These are phyloP conservation scores for Talaromyces stipitatus DNA, from an alignment of 495 filamentous ascomycete species.

Conservation along the genomic window DNA sequence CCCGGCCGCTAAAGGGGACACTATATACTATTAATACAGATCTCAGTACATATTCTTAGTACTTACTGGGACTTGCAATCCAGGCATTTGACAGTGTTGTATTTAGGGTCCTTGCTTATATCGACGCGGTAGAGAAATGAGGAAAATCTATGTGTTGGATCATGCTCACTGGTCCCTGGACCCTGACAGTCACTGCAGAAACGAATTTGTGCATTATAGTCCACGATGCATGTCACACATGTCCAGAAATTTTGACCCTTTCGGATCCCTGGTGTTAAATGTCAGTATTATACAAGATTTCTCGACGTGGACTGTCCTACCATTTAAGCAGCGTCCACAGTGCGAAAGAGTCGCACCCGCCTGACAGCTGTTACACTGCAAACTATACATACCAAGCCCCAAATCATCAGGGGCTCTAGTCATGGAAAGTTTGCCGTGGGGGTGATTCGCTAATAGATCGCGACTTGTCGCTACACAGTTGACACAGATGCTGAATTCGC, in stretches of 20 bases:
- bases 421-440: neutral
- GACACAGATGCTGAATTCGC: constrained; percentile 3
- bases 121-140: constrained; percentile 6
- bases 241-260: constrained; percentile 3
- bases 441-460: constrained; percentile 3
- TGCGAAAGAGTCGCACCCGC: constrained; percentile 1
- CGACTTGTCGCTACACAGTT: constrained; percentile 2
- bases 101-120: constrained; percentile 1
- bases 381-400: neutral
- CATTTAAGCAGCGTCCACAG: constrained; percentile 3
- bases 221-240: constrained; percentile 3
- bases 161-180: neutral
- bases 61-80: constrained; percentile 5
- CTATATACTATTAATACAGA: neutral
- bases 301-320: neutral
- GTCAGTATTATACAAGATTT: neutral
- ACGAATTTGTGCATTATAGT: constrained; percentile 5
- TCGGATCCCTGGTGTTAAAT: neutral
- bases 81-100: constrained; percentile 3
- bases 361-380: constrained; percentile 3
- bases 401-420: constrained; percentile 3
- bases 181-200: constrained; percentile 2
- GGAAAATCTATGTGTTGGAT: constrained; percentile 4
- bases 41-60: no score
- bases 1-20: neutral